Conservation (phyloP, 306 rosid species). For the Trifolium repens region DNA sequence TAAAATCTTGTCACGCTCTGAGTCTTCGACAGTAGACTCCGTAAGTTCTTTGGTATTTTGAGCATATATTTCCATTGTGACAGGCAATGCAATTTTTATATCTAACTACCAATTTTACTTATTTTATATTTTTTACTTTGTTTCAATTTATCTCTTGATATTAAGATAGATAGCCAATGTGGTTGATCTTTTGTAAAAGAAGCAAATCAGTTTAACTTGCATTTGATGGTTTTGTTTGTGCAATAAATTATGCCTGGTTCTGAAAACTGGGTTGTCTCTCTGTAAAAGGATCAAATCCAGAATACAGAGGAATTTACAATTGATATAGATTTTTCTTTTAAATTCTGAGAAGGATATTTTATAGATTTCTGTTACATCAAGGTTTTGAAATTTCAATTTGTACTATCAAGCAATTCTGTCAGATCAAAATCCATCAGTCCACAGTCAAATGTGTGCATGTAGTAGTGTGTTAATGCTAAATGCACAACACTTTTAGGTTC, state of each 20-base stretch:
- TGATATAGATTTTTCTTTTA: background rate
- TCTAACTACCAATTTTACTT: background rate
- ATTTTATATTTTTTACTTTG: background rate
- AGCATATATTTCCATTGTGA: conserved; percentile 15
- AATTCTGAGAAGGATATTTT: background rate
- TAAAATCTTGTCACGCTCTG: conserved; percentile 42
- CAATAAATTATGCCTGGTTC: background rate
- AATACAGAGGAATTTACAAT: background rate
- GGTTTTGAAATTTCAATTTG: background rate
- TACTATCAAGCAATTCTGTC: background rate
- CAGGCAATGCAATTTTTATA: background rate
- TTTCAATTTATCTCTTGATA: conserved; percentile 19
- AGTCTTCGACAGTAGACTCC: conserved; percentile 50
- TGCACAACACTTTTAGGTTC: background rate
- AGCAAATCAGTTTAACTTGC: conserved; percentile 1
- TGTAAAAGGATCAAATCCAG: background rate
- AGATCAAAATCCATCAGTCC: background rate
- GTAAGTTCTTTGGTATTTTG: conserved; percentile 48
- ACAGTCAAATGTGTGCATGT: background rate
- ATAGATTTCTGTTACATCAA: background rate
- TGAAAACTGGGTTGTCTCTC: background rate
- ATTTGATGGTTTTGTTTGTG: conserved; percentile 22
- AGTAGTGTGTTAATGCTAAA: background rate
- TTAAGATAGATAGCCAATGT: background rate
- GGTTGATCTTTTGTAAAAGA: background rate